These are phyloP conservation scores for Pleurotus pulmonarius DNA, from an alignment of 768 basidiomycete genomes.

Conservation along the genomic window DNA sequence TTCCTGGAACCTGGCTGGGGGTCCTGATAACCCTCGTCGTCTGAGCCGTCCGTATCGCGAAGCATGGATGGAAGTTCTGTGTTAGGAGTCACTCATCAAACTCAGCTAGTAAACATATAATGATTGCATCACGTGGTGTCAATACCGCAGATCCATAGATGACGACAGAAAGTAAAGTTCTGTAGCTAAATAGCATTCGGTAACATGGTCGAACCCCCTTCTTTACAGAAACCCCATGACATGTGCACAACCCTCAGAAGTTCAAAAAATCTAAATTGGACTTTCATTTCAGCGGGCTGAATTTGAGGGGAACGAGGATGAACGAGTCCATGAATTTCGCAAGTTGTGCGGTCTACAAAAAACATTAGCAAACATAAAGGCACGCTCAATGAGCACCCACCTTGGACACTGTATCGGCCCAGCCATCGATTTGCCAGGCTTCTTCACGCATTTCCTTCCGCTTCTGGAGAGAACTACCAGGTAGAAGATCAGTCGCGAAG, in stretches of 20 bases:
- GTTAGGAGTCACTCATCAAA: constrained; percentile 4
- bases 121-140: neutral
- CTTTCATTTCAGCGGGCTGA: constrained; percentile 76
- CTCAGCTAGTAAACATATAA: constrained; percentile 25
- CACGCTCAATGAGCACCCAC: constrained; percentile 33
- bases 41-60: constrained; percentile 59
- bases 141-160: neutral
- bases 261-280: no score
- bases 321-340: constrained; percentile 84
- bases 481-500: constrained; percentile 6
- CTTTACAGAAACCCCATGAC: neutral
- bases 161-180: neutral
- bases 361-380: constrained; percentile 10
- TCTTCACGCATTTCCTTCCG: constrained; percentile 83
- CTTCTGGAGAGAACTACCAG: constrained; percentile 61
- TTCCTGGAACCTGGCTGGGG: constrained; percentile 44
- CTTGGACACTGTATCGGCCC: constrained; percentile 94
- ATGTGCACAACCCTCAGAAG: neutral
- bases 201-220: neutral
- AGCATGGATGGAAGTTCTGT: constrained; percentile 13
- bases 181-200: no score
- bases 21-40: constrained; percentile 47
- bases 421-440: constrained; percentile 93
- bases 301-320: constrained; percentile 75
- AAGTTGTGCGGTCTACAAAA: constrained; percentile 78